A percentile compares a stretch with the other conserved stretches of the same genome.
Evolutionary conservation across 2,329 filamentous ascomycete species (phyloP).

Genomic region (Neurospora sp.): DNA sequence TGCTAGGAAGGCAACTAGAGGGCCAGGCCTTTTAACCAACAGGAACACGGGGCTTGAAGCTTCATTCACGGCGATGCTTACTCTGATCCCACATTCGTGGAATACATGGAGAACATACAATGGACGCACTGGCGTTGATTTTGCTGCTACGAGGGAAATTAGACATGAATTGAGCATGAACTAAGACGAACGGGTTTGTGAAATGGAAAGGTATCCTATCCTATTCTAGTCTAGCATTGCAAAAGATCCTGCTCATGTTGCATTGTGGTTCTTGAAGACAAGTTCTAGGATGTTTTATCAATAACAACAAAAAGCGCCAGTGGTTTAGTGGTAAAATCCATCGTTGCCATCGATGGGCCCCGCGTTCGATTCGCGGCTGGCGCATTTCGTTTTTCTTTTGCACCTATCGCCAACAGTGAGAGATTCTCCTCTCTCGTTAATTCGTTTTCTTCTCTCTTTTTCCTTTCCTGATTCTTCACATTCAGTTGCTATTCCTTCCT

Average conservation of each 20-base stretch:
- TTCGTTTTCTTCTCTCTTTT: neutral
- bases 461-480: neutral
- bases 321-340: slow-evolving; percentile 42
- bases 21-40: neutral
- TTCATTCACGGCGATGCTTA: neutral
- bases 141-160: neutral
- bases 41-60: neutral
- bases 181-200: neutral
- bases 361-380: neutral
- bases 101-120: neutral
- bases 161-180: neutral
- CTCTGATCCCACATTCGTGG: neutral
- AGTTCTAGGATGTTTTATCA: rapidly evolving
- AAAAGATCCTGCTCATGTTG: neutral
- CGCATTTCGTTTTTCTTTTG: neutral
- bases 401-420: neutral
- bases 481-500: neutral
- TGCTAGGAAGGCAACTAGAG: neutral
- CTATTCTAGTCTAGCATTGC: neutral
- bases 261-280: neutral
- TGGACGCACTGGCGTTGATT: neutral
- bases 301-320: slow-evolving; percentile 13
- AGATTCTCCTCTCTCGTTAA: neutral
- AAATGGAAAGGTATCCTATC: neutral
- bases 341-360: slow-evolving; percentile 39